These are phyloP conservation scores for Dactylellina sp. DNA, from an alignment of 2,329 filamentous ascomycete species.

Conservation along the genomic window DNA sequence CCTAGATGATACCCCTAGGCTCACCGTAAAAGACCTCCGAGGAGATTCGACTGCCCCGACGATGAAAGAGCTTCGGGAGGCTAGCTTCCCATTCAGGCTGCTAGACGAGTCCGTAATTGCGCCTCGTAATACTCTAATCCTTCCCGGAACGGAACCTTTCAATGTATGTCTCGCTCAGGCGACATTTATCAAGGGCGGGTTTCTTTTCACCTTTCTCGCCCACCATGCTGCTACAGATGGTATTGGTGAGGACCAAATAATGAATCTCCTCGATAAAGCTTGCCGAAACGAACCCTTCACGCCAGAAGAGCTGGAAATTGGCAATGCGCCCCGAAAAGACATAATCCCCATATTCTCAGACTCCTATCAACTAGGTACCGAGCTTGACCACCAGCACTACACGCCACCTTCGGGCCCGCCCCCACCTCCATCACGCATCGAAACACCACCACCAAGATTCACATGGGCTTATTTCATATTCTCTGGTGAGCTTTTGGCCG, in stretches of 20 bases:
- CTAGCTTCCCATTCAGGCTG: slow-evolving; percentile 67
- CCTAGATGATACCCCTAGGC: slow-evolving; percentile 61
- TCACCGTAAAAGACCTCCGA: slow-evolving; percentile 66
- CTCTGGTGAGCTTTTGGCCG: slow-evolving; percentile 62
- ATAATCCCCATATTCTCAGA: slow-evolving; percentile 65
- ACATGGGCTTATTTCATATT: slow-evolving; percentile 68
- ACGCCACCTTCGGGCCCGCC: slow-evolving; percentile 57
- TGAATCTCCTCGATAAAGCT: slow-evolving; percentile 67
- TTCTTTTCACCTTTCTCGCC: slow-evolving; percentile 67
- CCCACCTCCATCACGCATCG: slow-evolving; percentile 46
- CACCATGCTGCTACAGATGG: slow-evolving; percentile 69
- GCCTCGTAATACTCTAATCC: slow-evolving; percentile 64
- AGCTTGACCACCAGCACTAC: slow-evolving; percentile 63
- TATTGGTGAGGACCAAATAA: slow-evolving; percentile 67
- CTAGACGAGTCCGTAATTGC: slow-evolving; percentile 66
- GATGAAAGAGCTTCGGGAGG: slow-evolving; percentile 63
- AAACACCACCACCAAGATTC: slow-evolving; percentile 60
- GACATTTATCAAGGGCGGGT: slow-evolving; percentile 67
- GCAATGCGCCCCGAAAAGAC: slow-evolving; percentile 64
- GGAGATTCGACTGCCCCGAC: slow-evolving; percentile 63
- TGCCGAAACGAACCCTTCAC: slow-evolving; percentile 67
- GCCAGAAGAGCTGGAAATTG: slow-evolving; percentile 64
- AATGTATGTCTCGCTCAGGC: slow-evolving; percentile 67
- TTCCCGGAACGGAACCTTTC: slow-evolving; percentile 59
- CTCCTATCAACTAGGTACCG: slow-evolving; percentile 62